phyloP scores from a whole-genome alignment of 2,329 filamentous ascomycete species.

The Epichloe glyceriae region DNA sequence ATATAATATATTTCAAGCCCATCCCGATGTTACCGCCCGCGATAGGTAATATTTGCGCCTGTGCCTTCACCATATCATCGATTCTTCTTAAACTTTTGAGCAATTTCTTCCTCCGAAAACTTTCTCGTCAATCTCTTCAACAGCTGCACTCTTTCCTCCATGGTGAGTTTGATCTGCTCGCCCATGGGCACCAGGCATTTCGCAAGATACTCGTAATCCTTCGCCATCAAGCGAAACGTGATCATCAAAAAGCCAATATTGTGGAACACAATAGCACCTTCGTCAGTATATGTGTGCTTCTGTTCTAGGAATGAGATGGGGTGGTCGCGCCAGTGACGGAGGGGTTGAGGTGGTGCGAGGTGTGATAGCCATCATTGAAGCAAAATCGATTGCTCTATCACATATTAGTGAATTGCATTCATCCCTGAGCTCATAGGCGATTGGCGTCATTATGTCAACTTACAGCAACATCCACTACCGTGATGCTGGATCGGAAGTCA shows the following conservation, averaged over 20 bases:
- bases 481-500: conserved; percentile 68
- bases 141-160: conserved; percentile 50
- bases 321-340: conserved; percentile 71
- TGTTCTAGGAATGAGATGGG: conserved; percentile 59
- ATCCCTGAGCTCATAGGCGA: background rate
- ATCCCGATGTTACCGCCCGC: background rate
- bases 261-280: conserved; percentile 63
- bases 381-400: conserved; percentile 64
- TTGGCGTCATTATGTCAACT: conserved; percentile 17
- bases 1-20: background rate
- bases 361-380: conserved; percentile 76
- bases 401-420: background rate
- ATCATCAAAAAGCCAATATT: conserved; percentile 74
- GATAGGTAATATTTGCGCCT: background rate
- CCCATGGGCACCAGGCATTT: conserved; percentile 62
- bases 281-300: conserved; percentile 51
- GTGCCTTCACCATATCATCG: background rate
- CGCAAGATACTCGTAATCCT: conserved; percentile 60
- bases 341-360: conserved; percentile 69
- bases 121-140: conserved; percentile 49
- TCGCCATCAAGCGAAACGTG: conserved; percentile 52
- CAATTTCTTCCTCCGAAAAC: conserved; percentile 54
- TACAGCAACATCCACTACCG: conserved; percentile 65
- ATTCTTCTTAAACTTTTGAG: conserved; percentile 34
- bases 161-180: conserved; percentile 51